phyloP scores from a whole-genome alignment of 2,329 filamentous ascomycete genomes.

The Pyrenochaeta sp. region DNA sequence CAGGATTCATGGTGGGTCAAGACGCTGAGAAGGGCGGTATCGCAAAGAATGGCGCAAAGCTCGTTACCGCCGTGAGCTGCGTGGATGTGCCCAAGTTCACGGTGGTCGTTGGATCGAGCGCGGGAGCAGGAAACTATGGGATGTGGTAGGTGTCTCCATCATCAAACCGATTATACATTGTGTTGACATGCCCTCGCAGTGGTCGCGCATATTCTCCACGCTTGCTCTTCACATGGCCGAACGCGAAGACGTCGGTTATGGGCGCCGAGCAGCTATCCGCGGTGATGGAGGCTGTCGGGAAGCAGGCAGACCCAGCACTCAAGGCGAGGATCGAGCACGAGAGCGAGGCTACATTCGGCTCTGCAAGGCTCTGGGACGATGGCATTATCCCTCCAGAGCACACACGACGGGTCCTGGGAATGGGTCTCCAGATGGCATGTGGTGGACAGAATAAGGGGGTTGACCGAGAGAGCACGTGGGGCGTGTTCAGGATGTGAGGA shows the following conservation, averaged over 20 bases:
- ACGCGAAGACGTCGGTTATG: constrained; percentile 96
- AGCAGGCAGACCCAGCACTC: constrained; percentile 79
- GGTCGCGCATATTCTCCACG: constrained; percentile 90
- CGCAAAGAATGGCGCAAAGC: constrained; percentile 96
- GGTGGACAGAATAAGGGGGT: constrained; percentile 45
- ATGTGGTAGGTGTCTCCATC: constrained; percentile 72
- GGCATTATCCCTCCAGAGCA: constrained; percentile 60
- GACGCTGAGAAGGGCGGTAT: constrained; percentile 94
- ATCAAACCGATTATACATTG: neutral
- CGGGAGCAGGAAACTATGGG: constrained; percentile 95
- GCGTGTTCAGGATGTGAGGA: constrained; percentile 50
- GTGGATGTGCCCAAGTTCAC: constrained; percentile 97
- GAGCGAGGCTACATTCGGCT: constrained; percentile 87
- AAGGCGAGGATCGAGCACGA: constrained; percentile 87
- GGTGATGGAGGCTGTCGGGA: constrained; percentile 95
- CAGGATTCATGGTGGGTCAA: constrained; percentile 96
- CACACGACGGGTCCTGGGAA: constrained; percentile 57
- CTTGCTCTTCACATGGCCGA: constrained; percentile 97
- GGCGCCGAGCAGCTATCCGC: constrained; percentile 87
- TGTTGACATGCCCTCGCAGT: constrained; percentile 48
- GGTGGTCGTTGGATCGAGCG: constrained; percentile 90
- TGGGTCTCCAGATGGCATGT: constrained; percentile 57
- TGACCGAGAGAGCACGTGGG: constrained; percentile 46
- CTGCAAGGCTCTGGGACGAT: constrained; percentile 83
- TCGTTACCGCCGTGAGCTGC: constrained; percentile 93